A percentile compares a stretch with the other conserved stretches of the same genome.
Conservation (phyloP, 352 stramenopile genomes). For the Phytophthora gonapodyides region DNA sequence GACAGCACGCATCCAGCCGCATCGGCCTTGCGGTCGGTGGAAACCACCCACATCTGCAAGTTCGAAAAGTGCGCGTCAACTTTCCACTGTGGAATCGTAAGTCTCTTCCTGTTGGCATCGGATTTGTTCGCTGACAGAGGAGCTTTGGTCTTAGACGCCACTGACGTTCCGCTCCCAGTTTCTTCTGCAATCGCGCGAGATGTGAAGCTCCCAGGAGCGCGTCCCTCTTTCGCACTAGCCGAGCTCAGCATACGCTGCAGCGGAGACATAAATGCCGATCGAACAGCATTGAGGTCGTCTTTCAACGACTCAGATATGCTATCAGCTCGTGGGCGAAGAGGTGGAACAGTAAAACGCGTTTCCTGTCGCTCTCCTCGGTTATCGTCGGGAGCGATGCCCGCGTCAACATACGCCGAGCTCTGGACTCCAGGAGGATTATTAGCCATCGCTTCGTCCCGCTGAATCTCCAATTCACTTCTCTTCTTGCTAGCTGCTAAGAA, state of each 20-base stretch:
- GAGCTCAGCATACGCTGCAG: slow-evolving; percentile 48
- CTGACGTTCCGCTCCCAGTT: slow-evolving; percentile 21
- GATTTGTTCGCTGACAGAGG: not conserved
- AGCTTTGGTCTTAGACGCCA: slow-evolving; percentile 13
- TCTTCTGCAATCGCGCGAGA: slow-evolving; percentile 39
- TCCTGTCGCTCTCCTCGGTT: slow-evolving; percentile 29
- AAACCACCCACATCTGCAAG: slow-evolving; percentile 71
- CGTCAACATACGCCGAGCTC: slow-evolving; percentile 36
- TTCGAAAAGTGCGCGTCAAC: slow-evolving; percentile 51
- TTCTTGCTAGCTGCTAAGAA: slow-evolving; percentile 54
- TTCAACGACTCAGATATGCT: slow-evolving; percentile 63
- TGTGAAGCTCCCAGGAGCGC: slow-evolving; percentile 26
- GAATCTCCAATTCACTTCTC: slow-evolving; percentile 42
- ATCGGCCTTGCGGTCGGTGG: slow-evolving; percentile 62
- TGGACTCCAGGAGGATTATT: slow-evolving; percentile 33
- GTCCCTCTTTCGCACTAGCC: slow-evolving; percentile 36
- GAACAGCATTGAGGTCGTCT: slow-evolving; percentile 41
- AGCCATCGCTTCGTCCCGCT: slow-evolving; percentile 40
- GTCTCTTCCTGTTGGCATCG: slow-evolving; percentile 9
- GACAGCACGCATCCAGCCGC: slow-evolving; percentile 61
- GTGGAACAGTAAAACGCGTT: slow-evolving; percentile 33
- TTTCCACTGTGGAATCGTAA: slow-evolving; percentile 40
- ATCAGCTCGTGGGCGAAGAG: slow-evolving; percentile 47
- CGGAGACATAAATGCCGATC: slow-evolving; percentile 47
- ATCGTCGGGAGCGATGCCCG: slow-evolving; percentile 30